phyloP scores from a whole-genome alignment of 1,139 yeast genomes.

The Debaryomyces nepalensis region DNA sequence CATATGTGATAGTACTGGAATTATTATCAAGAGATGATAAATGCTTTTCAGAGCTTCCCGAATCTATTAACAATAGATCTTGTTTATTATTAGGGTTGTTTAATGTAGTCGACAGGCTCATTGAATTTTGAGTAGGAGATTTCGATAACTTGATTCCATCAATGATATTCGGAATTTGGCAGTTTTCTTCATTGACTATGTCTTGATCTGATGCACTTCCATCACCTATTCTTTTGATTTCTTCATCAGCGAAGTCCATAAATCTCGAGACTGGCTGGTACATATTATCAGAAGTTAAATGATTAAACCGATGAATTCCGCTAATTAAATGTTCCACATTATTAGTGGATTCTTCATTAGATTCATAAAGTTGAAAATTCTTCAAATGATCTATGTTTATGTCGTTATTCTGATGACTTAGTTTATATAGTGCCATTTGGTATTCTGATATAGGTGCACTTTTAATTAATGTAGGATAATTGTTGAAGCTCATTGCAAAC shows the following conservation, averaged over 20 bases:
- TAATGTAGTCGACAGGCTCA: constrained; percentile 12
- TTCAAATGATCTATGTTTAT: constrained; percentile 19
- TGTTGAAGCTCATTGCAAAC: constrained; percentile 82
- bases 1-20: constrained; percentile 14
- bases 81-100: constrained; percentile 13
- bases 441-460: constrained; percentile 75
- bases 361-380: constrained; percentile 26
- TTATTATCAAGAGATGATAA: constrained; percentile 11
- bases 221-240: constrained; percentile 33
- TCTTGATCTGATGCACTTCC: constrained; percentile 19
- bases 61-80: constrained; percentile 22
- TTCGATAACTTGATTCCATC: constrained; percentile 45
- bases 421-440: constrained; percentile 42
- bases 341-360: constrained; percentile 14
- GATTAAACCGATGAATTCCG: constrained; percentile 56
- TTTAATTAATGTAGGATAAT: constrained; percentile 80
- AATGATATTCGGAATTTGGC: constrained; percentile 32
- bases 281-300: constrained; percentile 34
- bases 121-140: constrained; percentile 9
- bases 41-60: constrained; percentile 12
- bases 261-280: constrained; percentile 47
- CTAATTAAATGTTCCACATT: constrained; percentile 42
- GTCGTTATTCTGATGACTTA: constrained; percentile 19
- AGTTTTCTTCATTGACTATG: constrained; percentile 10
- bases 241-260: constrained; percentile 17